These are phyloP conservation scores for Magnaporthiopsis incrustans DNA, from an alignment of 2,329 filamentous ascomycete genomes.

Conservation along the genomic window DNA sequence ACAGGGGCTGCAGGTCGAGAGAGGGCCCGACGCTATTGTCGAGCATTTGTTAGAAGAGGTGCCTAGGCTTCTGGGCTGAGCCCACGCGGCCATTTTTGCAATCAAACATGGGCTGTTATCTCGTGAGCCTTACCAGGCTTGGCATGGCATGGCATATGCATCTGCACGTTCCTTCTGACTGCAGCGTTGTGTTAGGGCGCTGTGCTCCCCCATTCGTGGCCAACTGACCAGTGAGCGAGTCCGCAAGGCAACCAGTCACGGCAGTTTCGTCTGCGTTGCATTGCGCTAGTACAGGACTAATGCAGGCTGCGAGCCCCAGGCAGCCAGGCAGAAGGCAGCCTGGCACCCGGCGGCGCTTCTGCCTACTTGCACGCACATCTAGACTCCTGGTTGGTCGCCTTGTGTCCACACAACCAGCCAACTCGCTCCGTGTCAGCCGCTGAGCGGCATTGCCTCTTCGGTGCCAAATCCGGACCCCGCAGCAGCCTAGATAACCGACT, in stretches of 20 bases:
- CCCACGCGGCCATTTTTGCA: background rate
- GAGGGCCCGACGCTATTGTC: constrained; percentile 46
- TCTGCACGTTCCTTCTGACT: no score
- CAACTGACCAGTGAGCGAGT: background rate
- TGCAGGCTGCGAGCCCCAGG: no score
- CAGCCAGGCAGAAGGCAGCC: no score
- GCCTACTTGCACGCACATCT: background rate
- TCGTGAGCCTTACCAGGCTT: no score
- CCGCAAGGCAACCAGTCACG: background rate
- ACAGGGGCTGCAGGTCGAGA: constrained; percentile 43
- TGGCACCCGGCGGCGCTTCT: background rate
- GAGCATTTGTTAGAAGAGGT: constrained; percentile 38
- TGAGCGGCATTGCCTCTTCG: no score
- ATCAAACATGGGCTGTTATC: background rate
- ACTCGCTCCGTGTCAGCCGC: no score
- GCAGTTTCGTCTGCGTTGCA: background rate
- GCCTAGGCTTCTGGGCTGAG: constrained; percentile 19
- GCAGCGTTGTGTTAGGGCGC: no score
- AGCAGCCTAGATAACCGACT: no score
- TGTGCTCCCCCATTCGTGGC: no score
- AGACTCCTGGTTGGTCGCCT: background rate
- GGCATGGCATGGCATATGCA: no score
- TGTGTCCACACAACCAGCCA: background rate
- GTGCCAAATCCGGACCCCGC: no score
- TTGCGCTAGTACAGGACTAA: no score